Base-by-base conservation (phyloP, 2,329 filamentous ascomycete genomes). In the Cladosporium sp. region DNA sequence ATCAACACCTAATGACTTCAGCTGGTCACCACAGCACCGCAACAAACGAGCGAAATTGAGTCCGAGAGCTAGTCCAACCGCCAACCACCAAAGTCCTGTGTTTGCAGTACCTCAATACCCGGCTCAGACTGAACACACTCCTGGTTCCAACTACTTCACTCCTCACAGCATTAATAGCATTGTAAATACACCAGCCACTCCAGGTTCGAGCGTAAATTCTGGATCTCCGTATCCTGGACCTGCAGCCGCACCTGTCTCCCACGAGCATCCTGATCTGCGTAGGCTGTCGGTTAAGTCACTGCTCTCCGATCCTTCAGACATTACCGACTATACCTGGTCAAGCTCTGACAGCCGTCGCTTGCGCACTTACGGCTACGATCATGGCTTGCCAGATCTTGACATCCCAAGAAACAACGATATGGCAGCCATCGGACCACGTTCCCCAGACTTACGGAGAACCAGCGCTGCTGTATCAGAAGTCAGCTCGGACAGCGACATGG, bases 351-450 rank as follows among this genome's bases (percentile, higher is more conserved):
- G 67, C 59, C 64, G 68, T 26, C 64, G 68, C 18, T 69, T 72
- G 39, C 67, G 70, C 21, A 85, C 83, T 51, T 92, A 91, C 74
- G 91, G 91, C 6, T 85, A 90, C 66, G 91, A 94, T 72, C 82
- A 86, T 64, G 91, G 91, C 0, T 82, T 87, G 67, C 84, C 84
- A 11, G 91, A 94, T 76, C 78, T 86, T 23, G 91, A 94, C 71
- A 79, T 91, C 1, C 86, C 87, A 30, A 85, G 84, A 59, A 93
- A 93, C 70, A 86, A 92, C 72, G 91, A 94, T 70, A 78, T 80
- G 32, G 85, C 85, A 58, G 90, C 90, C 18, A 88, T 93, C 46
- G 59, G 70, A 11, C 74, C 74, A 2, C 67, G 67, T 18, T 76
- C 74, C 7, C 72, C 74, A 0, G 74, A 76, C 72, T 71, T 68